Conservation (phyloP, 2,329 filamentous ascomycete species). For the Claviceps sp. region DNA sequence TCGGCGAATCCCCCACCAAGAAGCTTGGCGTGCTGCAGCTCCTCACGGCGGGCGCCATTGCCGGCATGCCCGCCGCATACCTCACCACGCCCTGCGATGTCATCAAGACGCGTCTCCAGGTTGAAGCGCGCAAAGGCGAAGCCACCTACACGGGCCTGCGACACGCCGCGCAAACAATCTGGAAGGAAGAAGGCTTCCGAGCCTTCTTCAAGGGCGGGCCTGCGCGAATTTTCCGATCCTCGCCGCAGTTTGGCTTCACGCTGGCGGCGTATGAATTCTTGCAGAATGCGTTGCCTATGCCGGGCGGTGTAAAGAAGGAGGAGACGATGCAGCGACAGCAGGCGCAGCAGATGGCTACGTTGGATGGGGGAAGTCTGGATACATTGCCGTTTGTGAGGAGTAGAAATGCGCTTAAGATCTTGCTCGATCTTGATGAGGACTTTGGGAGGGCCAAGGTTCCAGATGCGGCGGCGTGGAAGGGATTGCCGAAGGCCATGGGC, state of each 20-base stretch:
- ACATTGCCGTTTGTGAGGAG: slow-evolving; percentile 46
- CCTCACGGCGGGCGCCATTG: slow-evolving; percentile 86
- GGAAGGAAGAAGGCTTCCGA: slow-evolving; percentile 80
- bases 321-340: slow-evolving; percentile 23
- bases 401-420: slow-evolving; percentile 87
- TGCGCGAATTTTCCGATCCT: slow-evolving; percentile 86
- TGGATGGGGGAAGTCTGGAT: background rate
- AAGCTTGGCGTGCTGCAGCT: slow-evolving; percentile 85
- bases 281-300: slow-evolving; percentile 61
- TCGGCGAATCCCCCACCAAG: slow-evolving; percentile 77
- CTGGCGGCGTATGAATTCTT: slow-evolving; percentile 90
- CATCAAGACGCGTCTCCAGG: slow-evolving; percentile 96
- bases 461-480: slow-evolving; percentile 38
- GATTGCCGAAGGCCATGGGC: slow-evolving; percentile 36
- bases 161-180: slow-evolving; percentile 73
- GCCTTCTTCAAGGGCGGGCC: slow-evolving; percentile 99
- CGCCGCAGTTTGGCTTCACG: slow-evolving; percentile 95
- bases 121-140: slow-evolving; percentile 93
- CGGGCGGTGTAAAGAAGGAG: slow-evolving; percentile 47
- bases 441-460: slow-evolving; percentile 65
- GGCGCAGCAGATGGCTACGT: slow-evolving; percentile 16
- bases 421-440: slow-evolving; percentile 85
- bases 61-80: slow-evolving; percentile 84
- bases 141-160: slow-evolving; percentile 74
- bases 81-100: slow-evolving; percentile 96